Base-by-base conservation (phyloP, 73 alveolate species). In the Paramecium primaurelia region DNA sequence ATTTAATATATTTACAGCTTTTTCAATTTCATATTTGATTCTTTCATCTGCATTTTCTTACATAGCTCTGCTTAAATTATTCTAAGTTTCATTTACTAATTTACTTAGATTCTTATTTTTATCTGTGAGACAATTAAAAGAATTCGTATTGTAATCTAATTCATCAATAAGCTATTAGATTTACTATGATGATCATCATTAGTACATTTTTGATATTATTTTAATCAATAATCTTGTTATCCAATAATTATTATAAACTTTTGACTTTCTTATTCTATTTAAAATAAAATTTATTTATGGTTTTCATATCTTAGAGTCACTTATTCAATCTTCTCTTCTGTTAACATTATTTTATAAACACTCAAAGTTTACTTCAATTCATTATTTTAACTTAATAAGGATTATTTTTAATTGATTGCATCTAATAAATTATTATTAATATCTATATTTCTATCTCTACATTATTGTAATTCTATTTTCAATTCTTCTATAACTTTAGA, bases 61-160 rank as follows among this genome's bases (percentile, higher is more conserved):
- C 91, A 80, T 44, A 10, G 91, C 91, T 14, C 91, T 80, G n/a
- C 47, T 38, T 80, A 32, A 30, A 80, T 80, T 80, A 6, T 45
- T 22, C 30, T 80, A 44, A 0, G 91, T 80, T 47, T 80, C 91
- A 80, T 80, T 47, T 22, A 80, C 49, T 25, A 80, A 36, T 49
- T 80, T 80, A 20, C 75, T 20, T 45, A 80, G 30, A 9, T 42
- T 80, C 12, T 47, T 80, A 80, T 80, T 80, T 0, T 16, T 25
- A 18, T 80, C 91, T 8, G 18, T 45, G 12, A 32, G 4, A 0
- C 38, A 45, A 80, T 34, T 42, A 80, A 40, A 45, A 0, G 51
- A 22, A 32, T 80, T 32, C 0, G 91, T 18, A 80, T 80, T 80
- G 3, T 42, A 45, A 44, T 80, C 91, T 25, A 80, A 18, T 80